A percentile compares a stretch with the other conserved stretches of the same genome.
These are phyloP conservation scores for Pythium brachiatum DNA, from an alignment of 352 stramenopile species.

Conservation along the genomic window DNA sequence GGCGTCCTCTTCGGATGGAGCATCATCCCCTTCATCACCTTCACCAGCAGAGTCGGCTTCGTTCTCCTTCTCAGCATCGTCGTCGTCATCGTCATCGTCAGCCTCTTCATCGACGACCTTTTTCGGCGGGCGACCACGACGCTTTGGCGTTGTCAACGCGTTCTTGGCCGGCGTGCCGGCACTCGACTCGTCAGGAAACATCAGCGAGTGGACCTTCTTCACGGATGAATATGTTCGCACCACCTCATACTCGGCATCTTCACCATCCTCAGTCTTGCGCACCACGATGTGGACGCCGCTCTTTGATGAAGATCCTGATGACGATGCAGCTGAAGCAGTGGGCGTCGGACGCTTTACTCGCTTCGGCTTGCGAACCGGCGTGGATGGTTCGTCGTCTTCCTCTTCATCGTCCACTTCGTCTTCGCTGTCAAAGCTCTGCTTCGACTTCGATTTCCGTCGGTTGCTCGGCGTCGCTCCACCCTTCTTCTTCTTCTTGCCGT, in stretches of 20 bases:
- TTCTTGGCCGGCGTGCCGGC: conserved; percentile 10
- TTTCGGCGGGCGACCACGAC: conserved; percentile 21
- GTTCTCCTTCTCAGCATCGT: conserved; percentile 22
- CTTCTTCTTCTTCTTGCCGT: conserved; percentile 38
- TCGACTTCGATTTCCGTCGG: conserved; percentile 41
- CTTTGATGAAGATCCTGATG: conserved; percentile 9
- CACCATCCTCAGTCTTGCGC: conserved; percentile 14
- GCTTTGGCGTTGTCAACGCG: conserved; percentile 4
- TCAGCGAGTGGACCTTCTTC: conserved; percentile 26
- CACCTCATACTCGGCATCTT: conserved; percentile 22
- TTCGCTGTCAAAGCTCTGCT: conserved; percentile 20
- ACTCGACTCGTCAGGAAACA: conserved; percentile 2
- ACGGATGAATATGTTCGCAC: conserved; percentile 26
- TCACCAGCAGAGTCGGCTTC: conserved; percentile 24
- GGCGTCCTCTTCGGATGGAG: conserved; percentile 25
- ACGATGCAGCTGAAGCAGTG: background rate
- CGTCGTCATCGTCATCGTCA: conserved; percentile 5
- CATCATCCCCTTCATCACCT: conserved; percentile 19
- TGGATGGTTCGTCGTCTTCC: conserved; percentile 19
- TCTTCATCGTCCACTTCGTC: conserved; percentile 29
- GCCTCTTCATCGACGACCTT: conserved; percentile 17
- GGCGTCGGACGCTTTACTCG: conserved; percentile 4
- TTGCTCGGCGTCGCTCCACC: conserved; percentile 15
- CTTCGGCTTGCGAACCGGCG: conserved; percentile 27
- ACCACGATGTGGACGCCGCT: conserved; percentile 30